These are phyloP conservation scores for Eucalyptus cloeziana DNA, from an alignment of 345 rosid genomes.

Conservation along the genomic window DNA sequence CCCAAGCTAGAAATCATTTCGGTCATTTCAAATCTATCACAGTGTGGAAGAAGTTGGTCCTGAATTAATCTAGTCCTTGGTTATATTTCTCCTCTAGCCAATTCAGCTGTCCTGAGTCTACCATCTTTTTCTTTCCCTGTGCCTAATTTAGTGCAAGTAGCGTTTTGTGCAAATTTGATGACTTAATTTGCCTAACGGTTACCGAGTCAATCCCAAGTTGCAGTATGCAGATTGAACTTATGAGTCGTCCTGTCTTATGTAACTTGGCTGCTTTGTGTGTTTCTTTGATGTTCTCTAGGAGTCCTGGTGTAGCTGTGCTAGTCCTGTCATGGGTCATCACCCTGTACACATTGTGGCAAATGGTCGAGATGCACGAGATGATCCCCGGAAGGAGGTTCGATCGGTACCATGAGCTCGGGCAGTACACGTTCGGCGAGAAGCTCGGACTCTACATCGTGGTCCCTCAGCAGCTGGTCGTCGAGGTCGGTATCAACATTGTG, in stretches of 20 bases:
- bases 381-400: slow-evolving; percentile 63
- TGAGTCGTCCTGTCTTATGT: not conserved
- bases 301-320: slow-evolving; percentile 38
- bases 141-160: not conserved
- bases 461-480: slow-evolving; percentile 61
- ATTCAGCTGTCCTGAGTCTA: not conserved
- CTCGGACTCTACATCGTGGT: slow-evolving; percentile 70
- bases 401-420: slow-evolving; percentile 75
- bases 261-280: not conserved
- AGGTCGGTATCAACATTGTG: slow-evolving; percentile 58
- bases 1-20: no score
- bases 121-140: not conserved
- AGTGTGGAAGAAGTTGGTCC: not conserved
- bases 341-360: slow-evolving; percentile 69
- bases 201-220: not conserved
- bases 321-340: slow-evolving; percentile 42
- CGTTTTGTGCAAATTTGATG: not conserved
- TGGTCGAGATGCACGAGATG: slow-evolving; percentile 91
- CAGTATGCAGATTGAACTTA: not conserved
- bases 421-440: slow-evolving; percentile 65
- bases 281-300: slow-evolving; percentile 13
- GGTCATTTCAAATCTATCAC: not conserved
- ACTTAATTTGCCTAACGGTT: not conserved
- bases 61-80: not conserved
- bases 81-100: not conserved